Conservation (phyloP, 768 basidiomycete species). For the Leccinum boreale region DNA sequence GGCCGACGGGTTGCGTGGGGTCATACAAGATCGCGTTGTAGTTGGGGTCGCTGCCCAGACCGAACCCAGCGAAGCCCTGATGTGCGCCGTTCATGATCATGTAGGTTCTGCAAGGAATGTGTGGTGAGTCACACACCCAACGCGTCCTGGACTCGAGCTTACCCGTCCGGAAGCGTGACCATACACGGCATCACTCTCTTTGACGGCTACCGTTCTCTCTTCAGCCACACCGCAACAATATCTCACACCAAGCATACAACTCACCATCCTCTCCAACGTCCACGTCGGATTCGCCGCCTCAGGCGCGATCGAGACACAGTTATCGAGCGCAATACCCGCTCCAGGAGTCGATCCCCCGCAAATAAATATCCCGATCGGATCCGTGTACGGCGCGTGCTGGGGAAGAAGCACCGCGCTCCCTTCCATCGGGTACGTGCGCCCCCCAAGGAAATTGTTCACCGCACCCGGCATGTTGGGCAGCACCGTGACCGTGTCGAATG, state of each 20-base stretch:
- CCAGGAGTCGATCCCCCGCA: slow-evolving; percentile 72
- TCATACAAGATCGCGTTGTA: slow-evolving; percentile 68
- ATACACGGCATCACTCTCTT: slow-evolving; percentile 76
- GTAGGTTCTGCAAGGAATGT: slow-evolving; percentile 56
- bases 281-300: slow-evolving; percentile 61
- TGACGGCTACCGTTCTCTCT: slow-evolving; percentile 45
- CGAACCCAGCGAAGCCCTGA: slow-evolving; percentile 71
- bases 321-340: slow-evolving; percentile 51
- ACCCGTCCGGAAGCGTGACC: slow-evolving; percentile 53
- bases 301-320: slow-evolving; percentile 67
- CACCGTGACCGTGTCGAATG: slow-evolving; percentile 54
- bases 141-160: neutral
- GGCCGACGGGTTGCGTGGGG: slow-evolving; percentile 53
- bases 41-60: slow-evolving; percentile 63
- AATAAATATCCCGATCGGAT: slow-evolving; percentile 62
- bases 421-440: slow-evolving; percentile 76
- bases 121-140: neutral
- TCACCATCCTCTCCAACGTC: slow-evolving; percentile 77
- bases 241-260: slow-evolving; percentile 41
- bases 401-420: slow-evolving; percentile 70
- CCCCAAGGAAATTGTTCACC: slow-evolving; percentile 65
- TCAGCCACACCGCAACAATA: neutral
- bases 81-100: slow-evolving; percentile 74
- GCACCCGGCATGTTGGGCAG: slow-evolving; percentile 74
- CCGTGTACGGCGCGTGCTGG: slow-evolving; percentile 58